Base-by-base conservation (phyloP, 2,329 filamentous ascomycete genomes). In the Cordyceps pruinosa region DNA sequence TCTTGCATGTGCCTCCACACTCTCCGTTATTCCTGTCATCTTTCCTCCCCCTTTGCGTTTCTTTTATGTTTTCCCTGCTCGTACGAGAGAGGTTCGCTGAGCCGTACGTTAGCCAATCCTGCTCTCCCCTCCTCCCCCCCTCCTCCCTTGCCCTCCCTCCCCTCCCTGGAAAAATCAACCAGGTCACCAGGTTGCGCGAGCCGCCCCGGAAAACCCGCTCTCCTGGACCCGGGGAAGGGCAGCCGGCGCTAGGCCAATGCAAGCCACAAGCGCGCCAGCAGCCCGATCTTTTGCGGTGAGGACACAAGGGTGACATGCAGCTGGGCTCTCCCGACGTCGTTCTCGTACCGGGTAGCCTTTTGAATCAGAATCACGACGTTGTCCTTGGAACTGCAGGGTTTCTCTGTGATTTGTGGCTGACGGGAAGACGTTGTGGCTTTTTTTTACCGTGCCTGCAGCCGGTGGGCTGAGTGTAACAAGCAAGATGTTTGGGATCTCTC, bases 201-300 rank as follows among this genome's bases (percentile, higher is more conserved):
- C 37, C 49, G 28, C 37, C 50, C 41, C 30, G 25, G 28, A 28
- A 10, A 53, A 45, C 50, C 50, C 50, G 50, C 50, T 45, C n/a
- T 53, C 50, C 50, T 53, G 39, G 50, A 25, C 21, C 39, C 50
- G 39, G 50, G 50, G 50, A 45, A 53, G 30, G 50, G 39, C 26
- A 35, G 21, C 50, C 39, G 50, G 50, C 28, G 50, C 50, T 35
- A 53, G 50, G 25, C 39, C n/a, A 44, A 25, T 35, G 50, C 30
- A 44, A 44, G 50, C 50, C 50, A 53, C 50, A 35, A 34, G n/a
- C 26, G 25, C 37, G 39, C 50, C 39, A 44, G 50, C 34, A 19
- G 50, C 28, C 50, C 50, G 50, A 53, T 45, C 50, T 19, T 45
- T 53, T 35, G 50, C 50, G 39, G 50, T 41, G 50, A 53, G 50